Evolutionary conservation across 73 alveolate species (phyloP), one percentile per base, ranked within the genome.

Genomic region (Tetrahymena malaccensis): DNA sequence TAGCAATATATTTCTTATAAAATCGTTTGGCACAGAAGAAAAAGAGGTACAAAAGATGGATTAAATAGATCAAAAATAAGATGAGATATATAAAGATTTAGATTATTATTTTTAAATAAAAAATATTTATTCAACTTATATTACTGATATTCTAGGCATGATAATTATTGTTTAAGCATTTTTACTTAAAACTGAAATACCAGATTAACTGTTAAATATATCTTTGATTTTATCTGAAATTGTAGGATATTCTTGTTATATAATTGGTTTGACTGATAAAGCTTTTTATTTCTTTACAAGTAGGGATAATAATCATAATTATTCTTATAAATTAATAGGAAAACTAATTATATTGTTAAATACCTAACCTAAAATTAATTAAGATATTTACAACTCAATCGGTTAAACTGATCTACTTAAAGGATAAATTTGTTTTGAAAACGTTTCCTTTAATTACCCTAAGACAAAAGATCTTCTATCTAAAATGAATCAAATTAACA

Each of bases 381-480:
- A 94, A 44, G 95, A 94, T 33, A 50, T 85, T 55, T 57, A 94
- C 40, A 94, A 94, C 85, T 85, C 96, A 85, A 34, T 37, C n/a
- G 95, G 85, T 25, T 85, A 94, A 22, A 94, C 93, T 7, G 43
- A 37, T 38, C 43, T 43, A 13, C 95, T 98, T 93, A 96, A 89
- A 94, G 99, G 99, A 15, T 95, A 96, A 70, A 98, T 98, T 9
- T 96, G 94, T 43, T 97, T 98, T 85, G 96, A 98, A 94, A 94
- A 97, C 93, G 99, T 98, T 17, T 85, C 97, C 7, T 98, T 98
- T 95, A 96, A 98, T 6, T 98, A 98, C 96, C 98, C 98, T 22
- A 96, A 98, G 17, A 96, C 98, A 89, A 97, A 97, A 27, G 98
- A 98, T 84, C 97, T 94, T 94, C 93, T 35, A 34, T 55, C 84